A percentile compares a stretch with the other conserved stretches of the same genome.
These are phyloP conservation scores for Gracilaria vermiculophylla DNA, from an alignment of 23 red algal species.

Conservation along the genomic window DNA sequence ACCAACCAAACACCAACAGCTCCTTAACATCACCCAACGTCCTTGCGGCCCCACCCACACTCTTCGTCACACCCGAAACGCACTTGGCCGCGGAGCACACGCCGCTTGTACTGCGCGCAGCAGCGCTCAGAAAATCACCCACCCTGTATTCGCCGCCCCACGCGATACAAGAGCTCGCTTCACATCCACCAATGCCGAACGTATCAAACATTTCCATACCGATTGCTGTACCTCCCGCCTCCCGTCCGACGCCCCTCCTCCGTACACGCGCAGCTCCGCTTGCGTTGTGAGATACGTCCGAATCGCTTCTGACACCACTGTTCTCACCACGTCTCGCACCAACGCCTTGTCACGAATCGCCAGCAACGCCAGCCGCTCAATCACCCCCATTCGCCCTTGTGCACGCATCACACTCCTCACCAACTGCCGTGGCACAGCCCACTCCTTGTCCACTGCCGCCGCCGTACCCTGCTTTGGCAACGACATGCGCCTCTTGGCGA, in stretches of 20 bases:
- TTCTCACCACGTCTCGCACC: slow-evolving; percentile 57
- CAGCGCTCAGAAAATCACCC: slow-evolving; percentile 33
- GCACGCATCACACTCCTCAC: slow-evolving; percentile 28
- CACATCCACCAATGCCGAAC: slow-evolving; percentile 21
- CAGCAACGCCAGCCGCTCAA: slow-evolving; percentile 46
- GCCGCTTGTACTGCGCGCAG: too few relatives aligned
- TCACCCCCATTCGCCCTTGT: slow-evolving; percentile 26
- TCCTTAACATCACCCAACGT: too few relatives aligned
- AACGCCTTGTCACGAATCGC: slow-evolving; percentile 42
- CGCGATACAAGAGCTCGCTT: slow-evolving; percentile 17
- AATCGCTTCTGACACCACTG: slow-evolving; percentile 43
- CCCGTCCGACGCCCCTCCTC: neutral
- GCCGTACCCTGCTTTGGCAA: neutral
- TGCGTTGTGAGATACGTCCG: slow-evolving; percentile 49
- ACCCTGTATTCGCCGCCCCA: slow-evolving; percentile 10
- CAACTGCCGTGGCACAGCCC: slow-evolving; percentile 11
- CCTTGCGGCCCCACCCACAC: too few relatives aligned
- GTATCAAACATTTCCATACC: slow-evolving; percentile 41
- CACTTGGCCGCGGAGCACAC: too few relatives aligned
- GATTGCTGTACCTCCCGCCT: neutral
- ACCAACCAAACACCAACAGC: neutral
- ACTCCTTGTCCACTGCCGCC: neutral
- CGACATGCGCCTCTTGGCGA: neutral
- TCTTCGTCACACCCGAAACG: too few relatives aligned
- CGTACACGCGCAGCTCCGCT: slow-evolving; percentile 31